Evolutionary conservation across 176 grass and related monocot genomes (phyloP), one percentile per base, ranked within the genome.

Genomic region (Bolboschoenus planiculmis): DNA sequence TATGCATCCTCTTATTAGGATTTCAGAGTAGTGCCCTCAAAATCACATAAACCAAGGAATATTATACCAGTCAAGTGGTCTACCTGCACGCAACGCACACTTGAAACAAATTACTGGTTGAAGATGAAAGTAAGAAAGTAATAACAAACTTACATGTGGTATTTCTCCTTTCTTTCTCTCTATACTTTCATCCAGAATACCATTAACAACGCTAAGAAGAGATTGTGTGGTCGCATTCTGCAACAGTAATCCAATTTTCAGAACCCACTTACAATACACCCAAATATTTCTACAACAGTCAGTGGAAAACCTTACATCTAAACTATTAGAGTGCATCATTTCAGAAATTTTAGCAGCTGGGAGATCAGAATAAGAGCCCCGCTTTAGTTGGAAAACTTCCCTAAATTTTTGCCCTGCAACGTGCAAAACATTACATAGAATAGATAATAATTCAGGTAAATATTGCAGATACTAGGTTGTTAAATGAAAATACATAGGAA

Each of bases 151-250:
- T 93, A 99, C 97, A 85, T 99, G 97, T 64, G 93, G 91, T 85
- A 92, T 99, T 89, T 99, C 97, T 90, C 91, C 97, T 93, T 90
- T 93, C 87, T 95, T 99, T 82, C 88, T 93, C 72, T 96, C 93
- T 87, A 99, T 96, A 62, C 91, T 99, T 85, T 99, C 97, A 80
- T 99, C 93, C 33, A 99, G 88, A 92, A 99, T 96, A 53, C 93
- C 93, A 39, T 96, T 99, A 53, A 93, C 84, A 65, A 92, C 91
- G 83, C 93, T 96, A 60, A 99, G 89, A 83, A 99, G 97, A 63
- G 93, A 96, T 30, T 93, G 97, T 72, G 97, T 99, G 39, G 97
- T 89, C 16, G 89, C 93, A 85, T 93, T 99, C 97, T 99, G 77
- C 76, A 79, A 91, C 56, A 82, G 54, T 0, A 89, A 44, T 5